Conservation (phyloP, 75 land plant genomes). For the Selaginella moellendorffii region DNA sequence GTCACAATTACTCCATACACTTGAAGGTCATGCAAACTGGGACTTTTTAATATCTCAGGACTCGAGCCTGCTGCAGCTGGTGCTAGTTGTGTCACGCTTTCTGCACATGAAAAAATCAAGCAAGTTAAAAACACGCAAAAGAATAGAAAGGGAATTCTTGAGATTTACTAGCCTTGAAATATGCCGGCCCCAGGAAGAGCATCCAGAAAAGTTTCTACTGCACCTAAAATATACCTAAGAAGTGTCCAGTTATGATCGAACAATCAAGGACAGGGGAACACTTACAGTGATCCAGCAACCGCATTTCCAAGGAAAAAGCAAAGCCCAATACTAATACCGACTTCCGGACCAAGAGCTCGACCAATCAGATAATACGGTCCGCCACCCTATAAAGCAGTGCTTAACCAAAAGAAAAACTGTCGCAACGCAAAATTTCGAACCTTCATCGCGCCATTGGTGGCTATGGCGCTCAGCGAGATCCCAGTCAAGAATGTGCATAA, state of each 20-base stretch:
- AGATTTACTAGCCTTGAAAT: constrained; percentile 48
- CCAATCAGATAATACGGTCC: constrained; percentile 99
- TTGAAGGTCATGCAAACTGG: constrained; percentile 84
- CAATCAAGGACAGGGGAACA: constrained; percentile 4
- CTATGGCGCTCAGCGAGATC: constrained; percentile 93
- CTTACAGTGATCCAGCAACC: constrained; percentile 95
- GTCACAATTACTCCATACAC: constrained; percentile 91
- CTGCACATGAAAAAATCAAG: constrained; percentile 25
- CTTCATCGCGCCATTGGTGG: constrained; percentile 99
- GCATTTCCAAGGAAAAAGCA: constrained; percentile 99
- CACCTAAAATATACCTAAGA: constrained; percentile 84
- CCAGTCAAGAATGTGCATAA: constrained; percentile 79
- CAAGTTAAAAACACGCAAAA: neutral
- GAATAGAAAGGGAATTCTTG: neutral
- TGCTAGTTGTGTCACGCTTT: constrained; percentile 17
- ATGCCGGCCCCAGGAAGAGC: constrained; percentile 92
- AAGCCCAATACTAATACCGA: constrained; percentile 97
- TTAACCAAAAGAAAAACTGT: neutral
- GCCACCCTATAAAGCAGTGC: constrained; percentile 64
- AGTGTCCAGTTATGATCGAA: neutral
- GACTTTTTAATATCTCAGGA: constrained; percentile 36
- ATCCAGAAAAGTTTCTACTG: constrained; percentile 91
- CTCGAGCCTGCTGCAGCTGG: constrained; percentile 19
- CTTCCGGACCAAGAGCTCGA: constrained; percentile 98
- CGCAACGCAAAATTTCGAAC: constrained; percentile 15